Base-by-base conservation (phyloP, 208 protist species). In the Entamoeba nuttalli region DNA sequence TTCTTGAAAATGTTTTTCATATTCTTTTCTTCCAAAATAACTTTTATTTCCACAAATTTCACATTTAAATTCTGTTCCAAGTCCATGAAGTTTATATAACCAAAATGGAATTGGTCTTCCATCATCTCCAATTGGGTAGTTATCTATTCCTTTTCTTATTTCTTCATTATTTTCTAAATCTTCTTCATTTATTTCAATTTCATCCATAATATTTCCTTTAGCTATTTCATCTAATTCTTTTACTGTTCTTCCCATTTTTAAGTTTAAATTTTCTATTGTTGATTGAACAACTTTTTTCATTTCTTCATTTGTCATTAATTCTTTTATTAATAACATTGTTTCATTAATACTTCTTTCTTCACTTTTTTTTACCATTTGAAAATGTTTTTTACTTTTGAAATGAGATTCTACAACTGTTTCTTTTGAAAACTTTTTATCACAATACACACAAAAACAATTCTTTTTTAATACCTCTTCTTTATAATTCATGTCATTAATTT, bases 91-190 rank as follows among this genome's bases (percentile, higher is more conserved):
- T 94, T 95, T 95, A 35, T 94, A 95, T 51, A 95, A 51, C 62
- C 62, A 95, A 30, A 94, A 53, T n/a, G 95, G 73, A 21, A 95
- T 95, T 51, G 95, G 95, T 71, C 94, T 94, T 52, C 95, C 95
- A 52, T 95, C 95, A 51, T 50, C 51, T 94, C 62, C 95, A 21
- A 95, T 19, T 30, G 95, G 95, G 19, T 51, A 51, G 2, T 71
- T 52, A 25, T 95, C 62, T 3, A 84, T 84, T 35, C 62, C 62
- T 11, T 35, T 25, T 21, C 71, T 41, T 25, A 41, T 21, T 84
- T 95, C 48, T 94, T 55, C 50, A 57, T 7, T 25, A 0, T 25
- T 35, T n/a, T 84, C 62, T 7, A 84, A 7, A 7, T 84, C 62
- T 11, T 11, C 9, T 84, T 84, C 30, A 25, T 84, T 84, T 11